Conservation (phyloP, 2,329 filamentous ascomycete species). For the Aureobasidium sp. region DNA sequence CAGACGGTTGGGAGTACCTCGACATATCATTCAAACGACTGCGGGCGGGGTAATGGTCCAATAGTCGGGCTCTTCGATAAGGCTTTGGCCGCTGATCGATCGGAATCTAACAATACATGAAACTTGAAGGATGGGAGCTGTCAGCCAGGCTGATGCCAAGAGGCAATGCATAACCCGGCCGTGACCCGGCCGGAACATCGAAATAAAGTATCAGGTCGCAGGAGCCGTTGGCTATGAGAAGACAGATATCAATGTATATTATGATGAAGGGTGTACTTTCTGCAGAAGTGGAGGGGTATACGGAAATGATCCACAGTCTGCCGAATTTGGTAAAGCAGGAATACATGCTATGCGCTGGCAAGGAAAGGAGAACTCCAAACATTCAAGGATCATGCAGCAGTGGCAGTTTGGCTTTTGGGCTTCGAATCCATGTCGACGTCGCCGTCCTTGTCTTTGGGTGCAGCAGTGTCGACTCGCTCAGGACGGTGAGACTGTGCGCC, state of each 20-base stretch:
- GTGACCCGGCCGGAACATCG: background rate
- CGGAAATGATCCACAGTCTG: conserved; percentile 1
- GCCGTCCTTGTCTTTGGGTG: conserved; percentile 21
- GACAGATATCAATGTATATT: background rate
- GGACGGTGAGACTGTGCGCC: conserved; percentile 53
- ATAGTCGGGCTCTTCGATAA: background rate
- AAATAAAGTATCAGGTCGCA: background rate
- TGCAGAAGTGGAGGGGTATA: conserved; percentile 12
- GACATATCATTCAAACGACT: background rate
- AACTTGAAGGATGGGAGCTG: background rate
- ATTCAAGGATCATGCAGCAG: background rate
- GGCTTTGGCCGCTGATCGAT: background rate
- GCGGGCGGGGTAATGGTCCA: background rate
- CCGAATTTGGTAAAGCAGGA: background rate
- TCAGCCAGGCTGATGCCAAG: background rate
- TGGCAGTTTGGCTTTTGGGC: background rate
- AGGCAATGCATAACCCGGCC: background rate
- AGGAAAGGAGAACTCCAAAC: background rate
- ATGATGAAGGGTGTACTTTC: background rate
- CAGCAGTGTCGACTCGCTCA: conserved; percentile 22
- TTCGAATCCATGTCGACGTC: conserved; percentile 34
- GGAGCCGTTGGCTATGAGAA: background rate
- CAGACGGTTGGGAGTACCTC: too few relatives aligned
- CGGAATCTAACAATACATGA: background rate
- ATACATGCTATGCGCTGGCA: background rate